A percentile compares a stretch with the other conserved stretches of the same genome.
These are phyloP conservation scores for Ogataea neopini DNA, from an alignment of 805 yeast genomes.

Conservation along the genomic window DNA sequence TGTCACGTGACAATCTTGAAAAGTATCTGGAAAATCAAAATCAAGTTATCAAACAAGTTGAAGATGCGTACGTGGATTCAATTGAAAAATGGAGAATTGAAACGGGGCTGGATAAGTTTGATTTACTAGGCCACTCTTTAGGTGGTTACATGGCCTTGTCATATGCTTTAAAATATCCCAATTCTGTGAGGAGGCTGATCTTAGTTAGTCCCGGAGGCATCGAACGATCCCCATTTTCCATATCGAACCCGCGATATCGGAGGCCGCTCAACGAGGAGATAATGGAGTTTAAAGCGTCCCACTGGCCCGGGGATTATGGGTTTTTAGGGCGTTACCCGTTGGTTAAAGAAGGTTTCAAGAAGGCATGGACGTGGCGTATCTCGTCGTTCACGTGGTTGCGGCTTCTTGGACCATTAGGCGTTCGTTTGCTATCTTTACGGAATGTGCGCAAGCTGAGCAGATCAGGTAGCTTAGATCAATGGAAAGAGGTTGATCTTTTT, in stretches of 20 bases:
- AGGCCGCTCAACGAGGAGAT: conserved; percentile 9
- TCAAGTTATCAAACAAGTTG: conserved; percentile 46
- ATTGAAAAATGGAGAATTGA: conserved; percentile 64
- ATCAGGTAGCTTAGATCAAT: conserved; percentile 24
- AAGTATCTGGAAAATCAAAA: conserved; percentile 35
- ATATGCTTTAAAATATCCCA: conserved; percentile 60
- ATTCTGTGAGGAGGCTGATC: conserved; percentile 52
- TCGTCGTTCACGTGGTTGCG: conserved; percentile 52
- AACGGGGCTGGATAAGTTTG: conserved; percentile 52
- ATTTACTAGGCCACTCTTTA: conserved; percentile 72
- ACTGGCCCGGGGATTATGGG: conserved; percentile 45
- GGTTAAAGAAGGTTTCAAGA: conserved; percentile 35
- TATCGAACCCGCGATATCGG: conserved; percentile 41
- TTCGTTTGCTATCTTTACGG: conserved; percentile 28
- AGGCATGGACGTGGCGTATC: conserved; percentile 43
- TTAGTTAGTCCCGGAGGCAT: conserved; percentile 79
- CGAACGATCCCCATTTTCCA: conserved; percentile 65
- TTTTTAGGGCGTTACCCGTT: conserved; percentile 51
- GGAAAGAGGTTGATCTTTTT: conserved; percentile 32
- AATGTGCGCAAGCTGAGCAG: conserved; percentile 33
- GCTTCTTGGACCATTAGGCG: conserved; percentile 41
- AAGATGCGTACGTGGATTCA: conserved; percentile 55
- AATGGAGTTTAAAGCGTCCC: conserved; percentile 35
- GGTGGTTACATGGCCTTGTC: conserved; percentile 75
- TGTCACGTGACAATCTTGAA: conserved; percentile 24